Conservation (phyloP, 192 early-diverging fungal species). For the Borealophlyctis nickersoniae region DNA sequence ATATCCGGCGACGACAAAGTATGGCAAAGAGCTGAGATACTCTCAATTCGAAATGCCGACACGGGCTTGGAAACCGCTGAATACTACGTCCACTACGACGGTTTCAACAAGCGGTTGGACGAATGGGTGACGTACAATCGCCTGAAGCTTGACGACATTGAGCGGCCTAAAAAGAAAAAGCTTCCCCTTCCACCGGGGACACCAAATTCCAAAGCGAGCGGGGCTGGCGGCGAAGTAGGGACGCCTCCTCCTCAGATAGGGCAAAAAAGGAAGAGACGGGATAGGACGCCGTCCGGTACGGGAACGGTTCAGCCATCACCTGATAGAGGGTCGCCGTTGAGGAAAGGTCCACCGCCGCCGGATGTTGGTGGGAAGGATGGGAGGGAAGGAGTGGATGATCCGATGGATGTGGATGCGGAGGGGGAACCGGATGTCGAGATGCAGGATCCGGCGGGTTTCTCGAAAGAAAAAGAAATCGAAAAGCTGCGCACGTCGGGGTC, state of each 20-base stretch:
- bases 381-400: background rate
- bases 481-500: slow-evolving; percentile 88
- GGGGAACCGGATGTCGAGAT: slow-evolving; percentile 10
- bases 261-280: slow-evolving; percentile 8
- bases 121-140: slow-evolving; percentile 75
- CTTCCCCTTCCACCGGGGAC: slow-evolving; percentile 12
- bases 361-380: slow-evolving; percentile 1
- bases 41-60: slow-evolving; percentile 60
- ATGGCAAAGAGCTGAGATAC: slow-evolving; percentile 75
- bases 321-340: background rate
- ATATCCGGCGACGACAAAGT: slow-evolving; percentile 27
- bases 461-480: slow-evolving; percentile 95
- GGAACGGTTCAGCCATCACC: background rate
- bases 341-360: slow-evolving; percentile 3
- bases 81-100: slow-evolving; percentile 95
- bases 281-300: slow-evolving; percentile 1
- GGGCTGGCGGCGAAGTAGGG: slow-evolving; percentile 5
- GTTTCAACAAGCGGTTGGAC: slow-evolving; percentile 98
- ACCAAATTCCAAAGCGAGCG: slow-evolving; percentile 24
- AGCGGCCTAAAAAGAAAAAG: slow-evolving; percentile 23
- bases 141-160: slow-evolving; percentile 23
- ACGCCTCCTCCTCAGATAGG: slow-evolving; percentile 6
- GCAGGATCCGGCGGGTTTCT: slow-evolving; percentile 49
- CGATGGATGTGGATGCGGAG: slow-evolving; percentile 12
- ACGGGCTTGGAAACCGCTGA: slow-evolving; percentile 43